Conservation (phyloP, 345 rosid species). For the Syzygium oleosum region DNA sequence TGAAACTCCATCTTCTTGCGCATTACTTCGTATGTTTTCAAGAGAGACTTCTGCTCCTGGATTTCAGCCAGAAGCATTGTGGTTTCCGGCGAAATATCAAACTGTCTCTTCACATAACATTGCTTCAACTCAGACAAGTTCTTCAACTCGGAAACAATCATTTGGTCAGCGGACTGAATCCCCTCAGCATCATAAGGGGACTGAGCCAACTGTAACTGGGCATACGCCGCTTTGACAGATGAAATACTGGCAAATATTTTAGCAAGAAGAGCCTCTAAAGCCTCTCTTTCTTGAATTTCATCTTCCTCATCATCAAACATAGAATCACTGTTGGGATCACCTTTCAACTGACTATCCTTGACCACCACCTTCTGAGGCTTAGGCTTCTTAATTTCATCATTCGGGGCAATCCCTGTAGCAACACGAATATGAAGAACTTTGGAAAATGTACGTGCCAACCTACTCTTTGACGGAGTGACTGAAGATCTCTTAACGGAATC, state of each 20-base stretch:
- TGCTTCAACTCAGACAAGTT: constrained; percentile 74
- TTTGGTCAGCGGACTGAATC: constrained; percentile 60
- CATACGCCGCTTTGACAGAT: constrained; percentile 64
- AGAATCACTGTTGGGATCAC: constrained; percentile 1
- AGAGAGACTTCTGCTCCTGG: constrained; percentile 59
- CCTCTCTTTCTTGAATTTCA: constrained; percentile 21
- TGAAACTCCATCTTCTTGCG: constrained; percentile 75
- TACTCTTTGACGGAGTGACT: constrained; percentile 51
- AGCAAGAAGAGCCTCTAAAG: constrained; percentile 64
- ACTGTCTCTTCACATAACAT: constrained; percentile 63
- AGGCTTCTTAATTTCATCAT: constrained; percentile 32
- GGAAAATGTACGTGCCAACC: constrained; percentile 50
- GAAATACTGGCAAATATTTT: constrained; percentile 75
- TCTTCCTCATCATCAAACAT: constrained; percentile 27
- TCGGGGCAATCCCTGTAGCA: constrained; percentile 55
- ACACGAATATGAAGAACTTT: constrained; percentile 60
- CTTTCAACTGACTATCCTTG: constrained; percentile 19
- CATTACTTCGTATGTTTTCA: constrained; percentile 51
- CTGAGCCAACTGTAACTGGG: constrained; percentile 71
- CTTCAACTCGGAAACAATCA: constrained; percentile 53
- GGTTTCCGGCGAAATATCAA: constrained; percentile 50
- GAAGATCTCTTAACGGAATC: constrained; percentile 57
- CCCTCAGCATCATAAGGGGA: constrained; percentile 76
- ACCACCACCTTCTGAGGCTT: constrained; percentile 27
- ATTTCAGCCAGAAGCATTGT: constrained; percentile 54